Conservation (phyloP, 2,329 filamentous ascomycete genomes). For the Sordariomycetes sp. region DNA sequence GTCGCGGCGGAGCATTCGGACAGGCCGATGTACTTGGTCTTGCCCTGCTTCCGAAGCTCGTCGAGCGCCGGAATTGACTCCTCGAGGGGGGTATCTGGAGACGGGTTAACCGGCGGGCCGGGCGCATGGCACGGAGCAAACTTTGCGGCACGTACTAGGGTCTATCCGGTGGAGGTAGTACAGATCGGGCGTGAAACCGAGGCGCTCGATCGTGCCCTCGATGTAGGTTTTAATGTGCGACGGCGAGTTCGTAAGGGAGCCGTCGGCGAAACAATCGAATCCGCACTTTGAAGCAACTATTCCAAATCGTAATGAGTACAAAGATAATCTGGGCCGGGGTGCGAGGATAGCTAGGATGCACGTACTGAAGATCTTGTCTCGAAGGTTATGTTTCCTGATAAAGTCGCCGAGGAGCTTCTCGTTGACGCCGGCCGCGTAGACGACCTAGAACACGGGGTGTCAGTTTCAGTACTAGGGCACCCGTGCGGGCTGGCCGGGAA, state of each 20-base stretch:
- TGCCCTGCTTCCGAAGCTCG: conserved; percentile 30
- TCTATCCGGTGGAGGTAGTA: conserved; percentile 34
- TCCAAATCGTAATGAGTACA: background rate
- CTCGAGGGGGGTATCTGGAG: conserved; percentile 27
- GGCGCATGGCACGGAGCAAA: background rate
- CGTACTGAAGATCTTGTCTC: conserved; percentile 36
- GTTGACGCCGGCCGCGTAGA: conserved; percentile 33
- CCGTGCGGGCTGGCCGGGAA: background rate
- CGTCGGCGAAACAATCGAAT: conserved; percentile 22
- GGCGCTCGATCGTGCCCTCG: conserved; percentile 34
- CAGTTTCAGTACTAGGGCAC: background rate
- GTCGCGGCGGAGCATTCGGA: conserved; percentile 34
- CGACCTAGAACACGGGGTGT: conserved; percentile 19
- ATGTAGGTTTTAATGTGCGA: conserved; percentile 35
- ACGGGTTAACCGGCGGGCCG: background rate
- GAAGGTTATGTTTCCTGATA: conserved; percentile 36
- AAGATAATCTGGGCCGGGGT: background rate
- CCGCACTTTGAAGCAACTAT: conserved; percentile 38
- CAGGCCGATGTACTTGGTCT: conserved; percentile 36
- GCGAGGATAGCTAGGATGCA: background rate
- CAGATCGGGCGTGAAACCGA: conserved; percentile 33
- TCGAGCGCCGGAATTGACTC: conserved; percentile 35
- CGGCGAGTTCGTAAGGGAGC: conserved; percentile 29
- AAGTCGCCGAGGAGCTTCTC: conserved; percentile 39
- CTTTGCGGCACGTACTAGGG: conserved; percentile 19